Base-by-base conservation (phyloP, 2,329 filamentous ascomycete genomes). In the Trichoderma sp. region DNA sequence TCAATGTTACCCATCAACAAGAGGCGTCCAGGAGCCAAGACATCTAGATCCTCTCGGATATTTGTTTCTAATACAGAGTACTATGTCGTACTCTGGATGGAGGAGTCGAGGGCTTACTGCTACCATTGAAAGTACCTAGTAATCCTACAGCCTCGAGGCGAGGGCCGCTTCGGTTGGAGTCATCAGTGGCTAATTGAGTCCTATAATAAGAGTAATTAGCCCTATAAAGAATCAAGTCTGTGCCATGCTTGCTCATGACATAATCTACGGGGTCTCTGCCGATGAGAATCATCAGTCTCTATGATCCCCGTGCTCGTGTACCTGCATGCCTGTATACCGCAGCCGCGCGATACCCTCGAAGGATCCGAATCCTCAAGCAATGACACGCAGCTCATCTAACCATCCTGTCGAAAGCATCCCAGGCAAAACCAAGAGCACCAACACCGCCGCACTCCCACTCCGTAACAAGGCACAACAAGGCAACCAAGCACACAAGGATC, bases 1-100 rank as follows among this genome's bases (percentile, higher is more conserved):
- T 14, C 34, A 39, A 60, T 60, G 15, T 51, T 51, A 60, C 57
- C 12, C 14, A 26, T 60, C 45, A 43, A 21, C 41, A 60, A 60
- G 24, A 60, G 34, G 34, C 34, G 34, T 39, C 15, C 28, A 28
- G 7, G 28, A 28, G 57, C 57, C 45, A 60, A 60, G 45, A 28
- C 44, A 60, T 60, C 45, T 60, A 17, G 41, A 51, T 51, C 45
- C 26, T 51, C 34, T 50, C 28, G 47, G 34, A 12, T 39, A 12
- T 39, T 14, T 39, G 34, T 39, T 39, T 2, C 1, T 34, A 30
- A 34, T 34, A 10, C 1, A 9, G 7, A 34, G 30, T 34, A 3
- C 3, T 28, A 10, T 14, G 34, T 39, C 34, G 34, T 39, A 39
- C 34, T 39, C 14, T 39, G 12, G 10, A 39, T 5, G 12, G 12